These are phyloP conservation scores for Lichtheimia ornata DNA, from an alignment of 371 early-diverging fungal genomes.

Conservation along the genomic window DNA sequence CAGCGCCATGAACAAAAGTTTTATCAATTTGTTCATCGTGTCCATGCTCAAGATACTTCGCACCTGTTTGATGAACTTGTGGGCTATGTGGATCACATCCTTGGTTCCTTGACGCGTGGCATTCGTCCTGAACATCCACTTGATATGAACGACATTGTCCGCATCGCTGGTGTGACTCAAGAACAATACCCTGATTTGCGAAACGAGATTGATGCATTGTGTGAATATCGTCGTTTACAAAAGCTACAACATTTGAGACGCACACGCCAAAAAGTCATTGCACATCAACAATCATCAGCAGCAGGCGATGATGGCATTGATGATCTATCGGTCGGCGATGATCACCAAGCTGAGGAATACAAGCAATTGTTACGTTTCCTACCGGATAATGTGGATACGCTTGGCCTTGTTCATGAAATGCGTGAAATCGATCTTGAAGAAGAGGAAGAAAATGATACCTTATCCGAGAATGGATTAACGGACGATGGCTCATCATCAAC, in stretches of 20 bases:
- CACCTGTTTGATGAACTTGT: conserved; percentile 44
- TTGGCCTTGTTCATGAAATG: conserved; percentile 36
- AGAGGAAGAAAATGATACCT: conserved; percentile 3
- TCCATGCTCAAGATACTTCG: conserved; percentile 54
- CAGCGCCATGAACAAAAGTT: conserved; percentile 57
- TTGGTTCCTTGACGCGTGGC: conserved; percentile 33
- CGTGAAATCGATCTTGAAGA: conserved; percentile 27
- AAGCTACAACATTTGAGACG: conserved; percentile 40
- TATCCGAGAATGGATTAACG: background rate
- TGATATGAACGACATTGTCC: conserved; percentile 21
- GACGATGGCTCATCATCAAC: background rate
- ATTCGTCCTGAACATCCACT: conserved; percentile 18
- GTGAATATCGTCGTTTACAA: conserved; percentile 30
- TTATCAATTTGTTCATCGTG: conserved; percentile 63
- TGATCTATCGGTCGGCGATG: conserved; percentile 1
- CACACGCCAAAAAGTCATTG: conserved; percentile 39
- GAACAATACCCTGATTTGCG: conserved; percentile 26
- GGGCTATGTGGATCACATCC: conserved; percentile 34
- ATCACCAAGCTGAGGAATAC: conserved; percentile 15
- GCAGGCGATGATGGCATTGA: background rate
- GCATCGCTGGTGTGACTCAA: conserved; percentile 18
- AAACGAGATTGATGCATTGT: conserved; percentile 37
- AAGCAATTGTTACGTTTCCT: conserved; percentile 27
- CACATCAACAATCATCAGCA: conserved; percentile 9
- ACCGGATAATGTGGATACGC: conserved; percentile 22